These are phyloP conservation scores for Zalaria sp. DNA, from an alignment of 2,329 filamentous ascomycete species.

Conservation along the genomic window DNA sequence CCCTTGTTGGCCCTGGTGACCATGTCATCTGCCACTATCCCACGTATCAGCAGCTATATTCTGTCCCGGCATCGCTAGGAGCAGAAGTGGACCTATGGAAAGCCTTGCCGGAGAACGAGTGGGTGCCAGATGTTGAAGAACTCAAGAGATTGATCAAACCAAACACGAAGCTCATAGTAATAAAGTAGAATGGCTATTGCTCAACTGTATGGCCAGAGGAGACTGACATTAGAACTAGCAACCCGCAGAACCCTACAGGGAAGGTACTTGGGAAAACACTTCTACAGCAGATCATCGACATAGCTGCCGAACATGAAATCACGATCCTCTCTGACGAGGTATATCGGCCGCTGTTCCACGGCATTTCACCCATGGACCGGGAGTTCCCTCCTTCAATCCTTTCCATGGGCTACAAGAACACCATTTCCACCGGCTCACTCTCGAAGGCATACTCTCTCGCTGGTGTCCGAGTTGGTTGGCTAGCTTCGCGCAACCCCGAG, in stretches of 20 bases:
- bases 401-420: constrained; percentile 56
- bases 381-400: constrained; percentile 54
- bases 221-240: constrained; percentile 33
- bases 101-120: constrained; percentile 48
- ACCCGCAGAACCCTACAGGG: constrained; percentile 74
- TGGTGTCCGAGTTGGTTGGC: constrained; percentile 72
- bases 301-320: constrained; percentile 50
- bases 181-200: constrained; percentile 29
- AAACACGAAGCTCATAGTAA: constrained; percentile 58
- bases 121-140: constrained; percentile 52
- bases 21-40: constrained; percentile 81
- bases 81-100: constrained; percentile 69
- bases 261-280: constrained; percentile 49
- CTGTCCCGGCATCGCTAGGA: constrained; percentile 58
- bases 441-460: constrained; percentile 77
- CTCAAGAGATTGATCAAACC: constrained; percentile 49
- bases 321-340: constrained; percentile 67
- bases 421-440: constrained; percentile 64
- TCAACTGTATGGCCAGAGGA: background rate
- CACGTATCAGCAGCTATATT: constrained; percentile 74
- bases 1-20: constrained; percentile 57
- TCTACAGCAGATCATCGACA: constrained; percentile 45
- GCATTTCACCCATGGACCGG: constrained; percentile 37
- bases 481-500: constrained; percentile 49
- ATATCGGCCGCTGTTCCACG: constrained; percentile 71